Conservation (phyloP, 2,329 filamentous ascomycete species). For the Penicillium brevicompactum region DNA sequence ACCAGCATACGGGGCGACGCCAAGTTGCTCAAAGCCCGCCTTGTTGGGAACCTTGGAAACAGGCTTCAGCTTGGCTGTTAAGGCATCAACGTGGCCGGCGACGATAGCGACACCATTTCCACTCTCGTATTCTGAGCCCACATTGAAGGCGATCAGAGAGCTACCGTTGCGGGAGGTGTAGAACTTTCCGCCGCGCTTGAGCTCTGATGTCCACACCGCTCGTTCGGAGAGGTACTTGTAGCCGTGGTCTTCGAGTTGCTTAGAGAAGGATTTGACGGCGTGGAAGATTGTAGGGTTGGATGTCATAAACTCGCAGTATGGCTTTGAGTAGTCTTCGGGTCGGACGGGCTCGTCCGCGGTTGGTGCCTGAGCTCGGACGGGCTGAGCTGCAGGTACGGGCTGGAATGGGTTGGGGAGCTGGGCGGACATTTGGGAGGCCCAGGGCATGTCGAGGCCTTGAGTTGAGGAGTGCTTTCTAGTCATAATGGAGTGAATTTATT, state of each 20-base stretch:
- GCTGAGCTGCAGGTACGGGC: slow-evolving; percentile 16
- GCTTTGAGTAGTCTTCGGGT: slow-evolving; percentile 71
- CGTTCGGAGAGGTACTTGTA: slow-evolving; percentile 77
- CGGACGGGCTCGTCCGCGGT: slow-evolving; percentile 25
- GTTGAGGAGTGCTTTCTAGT: slow-evolving; percentile 32
- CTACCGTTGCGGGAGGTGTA: slow-evolving; percentile 83
- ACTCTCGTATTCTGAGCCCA: slow-evolving; percentile 77
- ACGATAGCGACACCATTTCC: slow-evolving; percentile 88
- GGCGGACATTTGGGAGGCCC: slow-evolving; percentile 32
- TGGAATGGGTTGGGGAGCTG: slow-evolving; percentile 27
- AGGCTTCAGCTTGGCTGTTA: slow-evolving; percentile 90
- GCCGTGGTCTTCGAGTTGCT: slow-evolving; percentile 69
- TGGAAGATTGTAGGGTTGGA: slow-evolving; percentile 94
- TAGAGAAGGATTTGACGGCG: slow-evolving; percentile 75
- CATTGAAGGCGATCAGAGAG: slow-evolving; percentile 79
- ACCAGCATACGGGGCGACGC: slow-evolving; percentile 90
- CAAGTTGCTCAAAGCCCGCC: slow-evolving; percentile 84
- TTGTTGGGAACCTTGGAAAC: slow-evolving; percentile 81
- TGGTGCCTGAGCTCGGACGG: slow-evolving; percentile 18
- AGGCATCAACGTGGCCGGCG: slow-evolving; percentile 88
- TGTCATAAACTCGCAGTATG: slow-evolving; percentile 84
- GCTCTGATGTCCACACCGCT: slow-evolving; percentile 71
- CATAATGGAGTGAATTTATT: slow-evolving; percentile 25
- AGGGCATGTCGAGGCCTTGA: slow-evolving; percentile 30
- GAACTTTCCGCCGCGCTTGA: slow-evolving; percentile 84